phyloP scores from a whole-genome alignment of 2,329 filamentous ascomycete genomes.

The Xylaria polymorpha region DNA sequence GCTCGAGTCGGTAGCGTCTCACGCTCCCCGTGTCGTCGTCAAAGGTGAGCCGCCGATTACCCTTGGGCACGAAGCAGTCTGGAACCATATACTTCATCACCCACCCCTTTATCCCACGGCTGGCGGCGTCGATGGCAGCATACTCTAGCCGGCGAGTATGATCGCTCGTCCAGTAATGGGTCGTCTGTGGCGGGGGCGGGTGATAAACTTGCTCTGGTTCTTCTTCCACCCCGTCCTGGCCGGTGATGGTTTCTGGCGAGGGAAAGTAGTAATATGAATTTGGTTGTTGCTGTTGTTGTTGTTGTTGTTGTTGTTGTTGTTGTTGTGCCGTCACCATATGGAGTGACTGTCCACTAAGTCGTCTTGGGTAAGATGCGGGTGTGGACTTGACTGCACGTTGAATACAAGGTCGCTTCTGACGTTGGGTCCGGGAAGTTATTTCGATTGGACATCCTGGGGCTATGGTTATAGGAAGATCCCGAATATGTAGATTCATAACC shows the following conservation, averaged over 20 bases:
- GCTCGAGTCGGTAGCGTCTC: slow-evolving; percentile 68
- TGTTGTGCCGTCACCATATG: slow-evolving; percentile 47
- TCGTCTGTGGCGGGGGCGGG: slow-evolving; percentile 66
- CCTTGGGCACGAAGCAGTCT: slow-evolving; percentile 68
- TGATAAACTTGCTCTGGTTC: slow-evolving; percentile 41
- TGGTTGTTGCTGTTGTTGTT: slow-evolving; percentile 47
- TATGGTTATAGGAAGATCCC: slow-evolving; percentile 47
- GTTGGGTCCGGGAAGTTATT: slow-evolving; percentile 50
- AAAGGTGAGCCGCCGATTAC: slow-evolving; percentile 63
- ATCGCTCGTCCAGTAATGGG: slow-evolving; percentile 75
- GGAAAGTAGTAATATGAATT: slow-evolving; percentile 64
- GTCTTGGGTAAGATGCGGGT: slow-evolving; percentile 43
- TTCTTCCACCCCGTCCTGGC: slow-evolving; percentile 26
- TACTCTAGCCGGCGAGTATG: slow-evolving; percentile 72
- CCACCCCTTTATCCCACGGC: slow-evolving; percentile 70
- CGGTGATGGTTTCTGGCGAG: slow-evolving; percentile 53
- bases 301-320: slow-evolving; percentile 48
- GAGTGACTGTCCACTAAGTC: slow-evolving; percentile 43
- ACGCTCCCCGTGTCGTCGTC: slow-evolving; percentile 73
- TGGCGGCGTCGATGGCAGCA: slow-evolving; percentile 73
- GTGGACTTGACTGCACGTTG: slow-evolving; percentile 56
- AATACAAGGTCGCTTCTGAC: slow-evolving; percentile 56
- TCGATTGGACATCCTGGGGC: slow-evolving; percentile 46
- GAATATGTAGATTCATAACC: slow-evolving; percentile 66
- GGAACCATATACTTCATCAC: slow-evolving; percentile 67